These are phyloP conservation scores for Atkinsonella texensis DNA, from an alignment of 2,329 filamentous ascomycete genomes.

Conservation along the genomic window DNA sequence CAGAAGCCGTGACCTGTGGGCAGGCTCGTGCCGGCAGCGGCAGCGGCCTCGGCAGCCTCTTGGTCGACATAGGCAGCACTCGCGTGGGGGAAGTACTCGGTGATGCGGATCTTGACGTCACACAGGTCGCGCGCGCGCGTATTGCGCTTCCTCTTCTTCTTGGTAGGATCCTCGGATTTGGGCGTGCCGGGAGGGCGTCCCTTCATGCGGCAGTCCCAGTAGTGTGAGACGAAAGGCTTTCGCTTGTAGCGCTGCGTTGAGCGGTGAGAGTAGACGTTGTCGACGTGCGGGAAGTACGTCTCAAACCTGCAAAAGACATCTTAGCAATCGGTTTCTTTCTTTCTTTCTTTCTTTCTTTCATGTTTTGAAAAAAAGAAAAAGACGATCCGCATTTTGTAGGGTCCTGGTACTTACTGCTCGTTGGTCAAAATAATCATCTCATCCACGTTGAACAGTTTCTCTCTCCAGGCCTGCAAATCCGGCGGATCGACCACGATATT, in stretches of 20 bases:
- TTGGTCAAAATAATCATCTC: slow-evolving; percentile 60
- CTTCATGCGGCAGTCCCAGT: slow-evolving; percentile 76
- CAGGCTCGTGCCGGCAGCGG: slow-evolving; percentile 8
- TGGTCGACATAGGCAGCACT: slow-evolving; percentile 18
- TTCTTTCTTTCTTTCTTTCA: too few relatives aligned
- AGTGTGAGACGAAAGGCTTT: slow-evolving; percentile 72
- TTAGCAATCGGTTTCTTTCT: not conserved
- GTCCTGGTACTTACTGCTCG: slow-evolving; percentile 44
- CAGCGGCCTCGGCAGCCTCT: slow-evolving; percentile 11
- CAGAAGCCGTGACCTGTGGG: slow-evolving; percentile 47
- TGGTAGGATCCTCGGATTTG: slow-evolving; percentile 67
- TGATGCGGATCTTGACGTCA: slow-evolving; percentile 79
- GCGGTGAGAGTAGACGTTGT: slow-evolving; percentile 76
- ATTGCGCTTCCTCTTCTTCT: slow-evolving; percentile 69
- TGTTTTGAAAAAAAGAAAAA: too few relatives aligned
- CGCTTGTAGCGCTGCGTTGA: slow-evolving; percentile 73
- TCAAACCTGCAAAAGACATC: slow-evolving; percentile 43
- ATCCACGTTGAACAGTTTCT: slow-evolving; percentile 64
- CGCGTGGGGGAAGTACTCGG: slow-evolving; percentile 57
- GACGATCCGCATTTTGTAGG: not conserved
- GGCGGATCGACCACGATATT: slow-evolving; percentile 55
- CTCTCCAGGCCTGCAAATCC: slow-evolving; percentile 55
- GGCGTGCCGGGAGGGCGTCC: slow-evolving; percentile 67
- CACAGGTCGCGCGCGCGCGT: slow-evolving; percentile 69
- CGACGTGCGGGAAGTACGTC: slow-evolving; percentile 72